Percentiles rank a stretch among this genome's conserved stretches.
These are phyloP conservation scores for Samsoniella hepiali DNA, from an alignment of 2,329 filamentous ascomycete genomes.

Conservation along the genomic window DNA sequence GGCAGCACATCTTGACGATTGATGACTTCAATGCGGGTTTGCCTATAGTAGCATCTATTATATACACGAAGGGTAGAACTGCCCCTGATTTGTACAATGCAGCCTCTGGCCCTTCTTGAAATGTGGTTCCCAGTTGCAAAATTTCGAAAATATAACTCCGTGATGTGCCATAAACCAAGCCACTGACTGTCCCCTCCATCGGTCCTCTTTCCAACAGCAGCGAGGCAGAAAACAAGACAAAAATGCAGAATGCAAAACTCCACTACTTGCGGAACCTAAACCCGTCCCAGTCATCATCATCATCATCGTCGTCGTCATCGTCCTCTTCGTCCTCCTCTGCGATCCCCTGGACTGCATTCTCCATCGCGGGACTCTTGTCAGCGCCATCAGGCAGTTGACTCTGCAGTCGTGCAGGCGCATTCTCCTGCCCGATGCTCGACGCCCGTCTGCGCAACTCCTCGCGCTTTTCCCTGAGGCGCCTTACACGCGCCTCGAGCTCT, in stretches of 20 bases:
- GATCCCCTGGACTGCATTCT: constrained; percentile 28
- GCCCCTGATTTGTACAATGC: constrained; percentile 11
- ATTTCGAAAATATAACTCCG: constrained; percentile 6
- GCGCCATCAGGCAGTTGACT: neutral
- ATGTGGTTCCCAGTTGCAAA: neutral
- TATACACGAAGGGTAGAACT: constrained; percentile 3
- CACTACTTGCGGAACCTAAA: constrained; percentile 45
- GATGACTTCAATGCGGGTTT: neutral
- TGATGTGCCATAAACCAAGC: neutral
- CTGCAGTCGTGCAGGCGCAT: constrained; percentile 14
- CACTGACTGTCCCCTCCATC: neutral
- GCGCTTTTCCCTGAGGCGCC: constrained; percentile 64
- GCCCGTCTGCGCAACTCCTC: constrained; percentile 56
- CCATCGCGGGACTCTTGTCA: constrained; percentile 20
- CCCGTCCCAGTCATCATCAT: constrained; percentile 56
- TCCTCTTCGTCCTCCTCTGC: constrained; percentile 35
- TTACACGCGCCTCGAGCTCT: constrained; percentile 68
- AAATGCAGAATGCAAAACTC: constrained; percentile 1
- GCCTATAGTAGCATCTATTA: constrained; percentile 3
- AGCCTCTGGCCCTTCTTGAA: neutral
- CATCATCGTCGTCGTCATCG: constrained; percentile 43
- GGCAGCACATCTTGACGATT: neutral
- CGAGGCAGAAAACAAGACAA: neutral
- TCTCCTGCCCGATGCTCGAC: constrained; percentile 30
- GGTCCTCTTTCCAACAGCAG: neutral